Evolutionary conservation across 257 asterid genomes (phyloP).

Genomic region (Capsicum chinense): DNA sequence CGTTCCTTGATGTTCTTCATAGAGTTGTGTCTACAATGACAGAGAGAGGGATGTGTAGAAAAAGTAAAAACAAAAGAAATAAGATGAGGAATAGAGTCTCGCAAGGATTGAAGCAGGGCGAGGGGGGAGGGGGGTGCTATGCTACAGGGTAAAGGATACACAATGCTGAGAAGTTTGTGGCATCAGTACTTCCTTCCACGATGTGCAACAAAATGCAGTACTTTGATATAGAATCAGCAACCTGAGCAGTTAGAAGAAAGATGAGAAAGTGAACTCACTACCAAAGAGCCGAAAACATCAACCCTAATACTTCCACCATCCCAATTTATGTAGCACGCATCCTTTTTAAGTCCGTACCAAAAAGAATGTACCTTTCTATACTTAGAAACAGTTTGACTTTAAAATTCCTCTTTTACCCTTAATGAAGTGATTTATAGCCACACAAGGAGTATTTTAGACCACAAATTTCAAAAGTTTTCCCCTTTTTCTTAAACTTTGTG

Average conservation of each 20-base stretch:
- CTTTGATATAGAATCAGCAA: slow-evolving; percentile 68
- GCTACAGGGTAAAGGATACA: slow-evolving; percentile 62
- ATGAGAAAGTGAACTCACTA: slow-evolving; percentile 26
- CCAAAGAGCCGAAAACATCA: not conserved
- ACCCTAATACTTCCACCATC: not conserved
- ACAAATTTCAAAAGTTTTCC: too few relatives aligned
- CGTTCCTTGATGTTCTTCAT: not conserved
- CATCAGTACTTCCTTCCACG: slow-evolving; percentile 78
- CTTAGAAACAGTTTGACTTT: too few relatives aligned
- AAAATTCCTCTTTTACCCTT: too few relatives aligned
- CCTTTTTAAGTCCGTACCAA: too few relatives aligned
- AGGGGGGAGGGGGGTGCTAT: not conserved
- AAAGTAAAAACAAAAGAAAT: not conserved
- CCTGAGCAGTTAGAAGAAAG: slow-evolving; percentile 49
- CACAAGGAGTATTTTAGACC: too few relatives aligned
- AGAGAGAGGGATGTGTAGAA: not conserved
- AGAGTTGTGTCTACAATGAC: not conserved
- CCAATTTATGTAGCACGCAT: too few relatives aligned
- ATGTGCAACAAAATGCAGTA: slow-evolving; percentile 87
- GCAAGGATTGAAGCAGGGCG: not conserved
- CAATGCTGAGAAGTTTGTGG: slow-evolving; percentile 75
- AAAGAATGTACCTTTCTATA: too few relatives aligned
- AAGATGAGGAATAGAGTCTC: not conserved
- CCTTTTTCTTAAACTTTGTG: too few relatives aligned
- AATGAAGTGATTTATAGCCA: too few relatives aligned